These are phyloP conservation scores for Fusarium hainanense DNA, from an alignment of 2,329 filamentous ascomycete genomes.

Conservation along the genomic window DNA sequence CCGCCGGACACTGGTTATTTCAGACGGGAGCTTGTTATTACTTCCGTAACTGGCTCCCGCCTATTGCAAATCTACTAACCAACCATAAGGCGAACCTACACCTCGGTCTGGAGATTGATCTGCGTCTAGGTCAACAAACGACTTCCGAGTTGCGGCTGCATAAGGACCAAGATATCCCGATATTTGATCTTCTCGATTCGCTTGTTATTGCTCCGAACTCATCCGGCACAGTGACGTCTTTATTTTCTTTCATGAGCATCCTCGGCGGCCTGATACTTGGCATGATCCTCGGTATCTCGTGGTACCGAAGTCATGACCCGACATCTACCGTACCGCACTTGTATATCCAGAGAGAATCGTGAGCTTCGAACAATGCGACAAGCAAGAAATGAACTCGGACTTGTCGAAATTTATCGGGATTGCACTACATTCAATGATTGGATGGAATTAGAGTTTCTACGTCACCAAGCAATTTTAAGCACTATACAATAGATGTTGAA, in stretches of 20 bases:
- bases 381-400: not conserved
- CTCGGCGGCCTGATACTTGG: slow-evolving; percentile 34
- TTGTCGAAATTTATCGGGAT: not conserved
- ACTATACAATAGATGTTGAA: not conserved
- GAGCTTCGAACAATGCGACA: not conserved
- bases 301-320: slow-evolving; percentile 35
- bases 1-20: slow-evolving; percentile 5
- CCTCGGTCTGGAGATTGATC: slow-evolving; percentile 37
- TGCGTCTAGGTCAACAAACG: slow-evolving; percentile 17
- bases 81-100: slow-evolving; percentile 23
- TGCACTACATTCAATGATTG: not conserved
- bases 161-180: slow-evolving; percentile 20
- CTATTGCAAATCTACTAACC: slow-evolving; percentile 12
- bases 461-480: not conserved
- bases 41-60: slow-evolving; percentile 11
- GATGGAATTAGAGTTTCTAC: not conserved
- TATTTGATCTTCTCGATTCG: slow-evolving; percentile 13
- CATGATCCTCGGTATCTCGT: slow-evolving; percentile 43
- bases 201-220: slow-evolving; percentile 23
- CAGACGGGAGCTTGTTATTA: not conserved
- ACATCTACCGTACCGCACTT: slow-evolving; percentile 31
- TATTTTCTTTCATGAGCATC: slow-evolving; percentile 17
- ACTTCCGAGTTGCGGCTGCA: slow-evolving; percentile 41
- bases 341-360: slow-evolving; percentile 17
- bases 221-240: slow-evolving; percentile 38